Conservation (phyloP, 2,329 filamentous ascomycete genomes). For the Monosporascus sp. region DNA sequence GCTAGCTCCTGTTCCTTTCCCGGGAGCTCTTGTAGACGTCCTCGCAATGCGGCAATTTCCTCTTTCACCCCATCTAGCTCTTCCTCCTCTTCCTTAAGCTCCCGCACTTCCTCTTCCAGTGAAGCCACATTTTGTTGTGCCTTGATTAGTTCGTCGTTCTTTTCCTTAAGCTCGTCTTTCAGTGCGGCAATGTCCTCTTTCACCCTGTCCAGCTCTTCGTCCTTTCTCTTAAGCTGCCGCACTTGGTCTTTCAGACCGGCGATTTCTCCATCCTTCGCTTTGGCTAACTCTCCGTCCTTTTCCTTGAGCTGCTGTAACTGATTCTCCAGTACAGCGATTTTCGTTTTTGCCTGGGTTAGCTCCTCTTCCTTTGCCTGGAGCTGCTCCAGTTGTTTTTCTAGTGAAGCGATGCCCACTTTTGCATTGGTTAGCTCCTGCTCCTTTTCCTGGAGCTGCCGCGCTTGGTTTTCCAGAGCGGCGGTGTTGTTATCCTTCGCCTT, state of each 20-base stretch:
- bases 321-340: too few species aligned
- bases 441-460: not conserved
- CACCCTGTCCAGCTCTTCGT: not conserved
- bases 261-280: not conserved
- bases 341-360: too few species aligned
- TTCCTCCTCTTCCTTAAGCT: not conserved
- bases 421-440: not conserved
- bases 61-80: not conserved
- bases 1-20: too few species aligned
- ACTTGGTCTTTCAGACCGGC: not conserved
- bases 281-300: too few species aligned
- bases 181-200: not conserved
- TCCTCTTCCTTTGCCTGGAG: too few species aligned
- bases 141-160: not conserved
- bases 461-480: not conserved
- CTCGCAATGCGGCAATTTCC: too few species aligned
- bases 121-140: not conserved
- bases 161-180: not conserved
- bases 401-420: not conserved
- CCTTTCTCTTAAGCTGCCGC: not conserved
- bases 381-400: not conserved
- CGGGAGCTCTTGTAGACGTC: too few species aligned
- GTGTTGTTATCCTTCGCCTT: not conserved
- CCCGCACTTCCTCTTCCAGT: not conserved
- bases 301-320: too few species aligned